Base-by-base conservation (phyloP, 2,329 filamentous ascomycete species). In the Curvularia spicifera region DNA sequence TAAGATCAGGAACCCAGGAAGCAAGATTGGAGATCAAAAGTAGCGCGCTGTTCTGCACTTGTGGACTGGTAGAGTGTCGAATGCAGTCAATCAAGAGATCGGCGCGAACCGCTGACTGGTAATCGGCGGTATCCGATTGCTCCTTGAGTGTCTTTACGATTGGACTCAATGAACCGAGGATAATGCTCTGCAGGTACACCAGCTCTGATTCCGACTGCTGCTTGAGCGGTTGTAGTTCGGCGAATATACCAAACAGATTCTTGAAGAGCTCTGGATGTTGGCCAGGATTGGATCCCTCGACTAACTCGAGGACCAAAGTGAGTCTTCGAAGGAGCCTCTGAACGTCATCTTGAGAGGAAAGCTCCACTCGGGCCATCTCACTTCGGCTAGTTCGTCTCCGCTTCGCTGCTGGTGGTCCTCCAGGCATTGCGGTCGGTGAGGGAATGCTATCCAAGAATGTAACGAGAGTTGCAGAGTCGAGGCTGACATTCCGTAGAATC, bases 51-150 rank as follows among this genome's bases (percentile, higher is more conserved):
- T 96, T 97, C 74, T 98, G 96, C 6, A 99, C 93, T 63, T 97
- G 92, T 0, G 93, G 93, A 75, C 91, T 97, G 26, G 91, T 87
- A 0, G 93, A 96, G 61, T 91, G 93, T 71, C 96, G 91, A 44
- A 99, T 91, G 79, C 93, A 97, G 72, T 96, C 93, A 48, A 98
- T 93, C 53, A 99, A 87, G 45, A 98, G 79, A 74, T 99, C 95
- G 3, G 92, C 91, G 56, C 96, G 89, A 39, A 97, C 90, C 37
- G 88, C 88, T 2, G 91, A 89, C 45, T 87, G 87, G 74, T 96
- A 91, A 56, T 96, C 88, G 57, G 85, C 84, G 40, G 89, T 80
- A 29, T 79, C 74, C 5, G 73, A 68, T 47, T 73, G 67, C 39
- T 69, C 65, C 77, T 90, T 91, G 69, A 91, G 89, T 0, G 87